Conservation (phyloP, 805 yeast species). For the Ogataea paradorogensis region DNA sequence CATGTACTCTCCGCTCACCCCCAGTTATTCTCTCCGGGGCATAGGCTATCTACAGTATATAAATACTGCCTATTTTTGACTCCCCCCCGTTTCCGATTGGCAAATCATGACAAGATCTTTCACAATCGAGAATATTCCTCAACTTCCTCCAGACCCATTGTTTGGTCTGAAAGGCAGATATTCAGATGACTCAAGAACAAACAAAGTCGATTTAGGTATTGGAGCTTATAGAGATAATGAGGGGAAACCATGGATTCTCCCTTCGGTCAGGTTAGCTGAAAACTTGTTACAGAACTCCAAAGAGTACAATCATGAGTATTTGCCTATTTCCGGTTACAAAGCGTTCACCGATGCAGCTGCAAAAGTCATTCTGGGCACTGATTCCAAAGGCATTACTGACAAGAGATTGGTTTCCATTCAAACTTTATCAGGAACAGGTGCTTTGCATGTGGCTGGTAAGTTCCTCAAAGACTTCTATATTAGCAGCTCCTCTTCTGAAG, state of each 20-base stretch:
- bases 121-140: slow-evolving; percentile 41
- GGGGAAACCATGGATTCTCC: slow-evolving; percentile 90
- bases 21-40: slow-evolving; percentile 1
- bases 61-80: not conserved
- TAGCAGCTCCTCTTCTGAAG: slow-evolving; percentile 21
- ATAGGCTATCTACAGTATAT: slow-evolving; percentile 2
- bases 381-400: slow-evolving; percentile 50
- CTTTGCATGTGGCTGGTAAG: slow-evolving; percentile 82
- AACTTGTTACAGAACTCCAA: slow-evolving; percentile 54
- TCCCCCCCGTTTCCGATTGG: not conserved
- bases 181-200: slow-evolving; percentile 51
- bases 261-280: slow-evolving; percentile 75
- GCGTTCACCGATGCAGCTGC: slow-evolving; percentile 70
- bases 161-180: slow-evolving; percentile 76
- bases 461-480: slow-evolving; percentile 54
- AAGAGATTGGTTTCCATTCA: slow-evolving; percentile 61
- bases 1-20: slow-evolving; percentile 5
- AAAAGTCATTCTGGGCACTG: slow-evolving; percentile 64
- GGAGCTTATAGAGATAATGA: slow-evolving; percentile 92
- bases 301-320: slow-evolving; percentile 79
- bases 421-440: slow-evolving; percentile 86
- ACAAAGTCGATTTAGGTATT: slow-evolving; percentile 82
- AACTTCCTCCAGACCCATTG: slow-evolving; percentile 82
- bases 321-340: slow-evolving; percentile 75
- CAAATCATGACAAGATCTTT: slow-evolving; percentile 26